Evolutionary conservation across 1,284 basidiomycete genomes (phyloP), one percentile per base, ranked within the genome.

Genomic region (Sporisorium graminicola): DNA sequence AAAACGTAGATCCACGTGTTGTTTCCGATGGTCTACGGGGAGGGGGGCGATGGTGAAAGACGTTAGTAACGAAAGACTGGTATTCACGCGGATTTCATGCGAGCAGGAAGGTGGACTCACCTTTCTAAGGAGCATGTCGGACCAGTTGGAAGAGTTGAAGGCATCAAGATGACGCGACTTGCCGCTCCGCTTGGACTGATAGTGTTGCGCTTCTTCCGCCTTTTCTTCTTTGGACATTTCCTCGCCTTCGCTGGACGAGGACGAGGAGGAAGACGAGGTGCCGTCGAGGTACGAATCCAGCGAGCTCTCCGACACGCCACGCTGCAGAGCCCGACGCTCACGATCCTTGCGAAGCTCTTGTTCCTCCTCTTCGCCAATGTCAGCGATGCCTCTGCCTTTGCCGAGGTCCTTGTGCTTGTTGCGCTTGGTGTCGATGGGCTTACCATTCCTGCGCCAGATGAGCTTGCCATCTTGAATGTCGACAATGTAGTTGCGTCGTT

Each of bases 401-500:
- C 82, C 82, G 10, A 83, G 42, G 63, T 83, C 74, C 72, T 78
- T 58, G 76, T 79, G 65, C 74, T 81, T 68, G 57, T 77, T 71
- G 59, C 77, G 61, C 46, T 73, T 60, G 20, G 87, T 87, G 40
- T 87, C 86, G 16, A 87, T 89, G 0, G 89, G 86, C 63, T 90
- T 88, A 52, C 89, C 88, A 74, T 91, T 92, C 18, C 89, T 88
- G 2, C 89, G 90, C 92, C 92, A 93, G n/a, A 90, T 86, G 18
- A 93, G 87, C 66, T 88, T 89, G 1, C 92, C 92, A n/a, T 90
- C 86, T 0, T 87, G 74, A n/a, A 82, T 68, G 74, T 91, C 90
- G 59, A 91, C 90, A 4, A 93, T 88, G 80, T 93, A 93, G 80
- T 92, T 92, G 24, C 90, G 86, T 9, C 92, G 87, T 86, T 93